Evolutionary conservation across 2,329 filamentous ascomycete species (phyloP).

Genomic region (Rosellinia necatrix): DNA sequence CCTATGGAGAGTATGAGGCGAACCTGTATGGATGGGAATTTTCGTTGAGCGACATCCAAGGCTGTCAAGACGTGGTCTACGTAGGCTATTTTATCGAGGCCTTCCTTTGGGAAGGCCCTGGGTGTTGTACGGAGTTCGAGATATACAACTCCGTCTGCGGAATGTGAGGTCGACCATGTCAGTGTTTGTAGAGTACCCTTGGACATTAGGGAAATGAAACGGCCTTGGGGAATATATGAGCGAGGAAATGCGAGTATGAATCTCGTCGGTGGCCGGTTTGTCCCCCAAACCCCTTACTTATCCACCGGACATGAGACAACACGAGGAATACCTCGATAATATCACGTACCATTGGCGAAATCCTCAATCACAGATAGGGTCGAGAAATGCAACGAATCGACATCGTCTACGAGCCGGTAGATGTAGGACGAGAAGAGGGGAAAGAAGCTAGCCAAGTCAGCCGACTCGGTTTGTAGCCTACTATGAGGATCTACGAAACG

Average conservation of each 20-base stretch:
- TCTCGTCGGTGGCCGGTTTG: not conserved
- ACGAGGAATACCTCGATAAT: not conserved
- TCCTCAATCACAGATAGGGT: slow-evolving; percentile 67
- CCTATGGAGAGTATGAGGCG: slow-evolving; percentile 68
- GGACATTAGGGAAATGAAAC: too few species aligned
- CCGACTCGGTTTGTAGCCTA: slow-evolving; percentile 7
- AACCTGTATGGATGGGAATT: slow-evolving; percentile 54
- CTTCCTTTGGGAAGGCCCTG: slow-evolving; percentile 58
- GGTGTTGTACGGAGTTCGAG: slow-evolving; percentile 83
- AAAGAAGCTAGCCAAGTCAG: slow-evolving; percentile 64
- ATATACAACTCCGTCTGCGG: slow-evolving; percentile 70
- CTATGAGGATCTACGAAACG: too few species aligned
- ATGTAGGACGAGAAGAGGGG: slow-evolving; percentile 79
- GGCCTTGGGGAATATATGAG: not conserved
- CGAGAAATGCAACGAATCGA: slow-evolving; percentile 61
- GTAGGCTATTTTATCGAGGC: slow-evolving; percentile 66
- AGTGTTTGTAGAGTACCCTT: too few species aligned
- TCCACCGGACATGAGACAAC: not conserved
- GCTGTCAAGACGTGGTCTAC: slow-evolving; percentile 67
- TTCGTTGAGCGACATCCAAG: slow-evolving; percentile 49
- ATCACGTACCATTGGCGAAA: slow-evolving; percentile 58
- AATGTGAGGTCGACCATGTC: too few species aligned
- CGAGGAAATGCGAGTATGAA: not conserved
- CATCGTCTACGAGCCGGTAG: slow-evolving; percentile 72
- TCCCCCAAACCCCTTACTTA: not conserved